phyloP scores from a whole-genome alignment of 108 stramenopile species.

The Conticribra weissflogii region DNA sequence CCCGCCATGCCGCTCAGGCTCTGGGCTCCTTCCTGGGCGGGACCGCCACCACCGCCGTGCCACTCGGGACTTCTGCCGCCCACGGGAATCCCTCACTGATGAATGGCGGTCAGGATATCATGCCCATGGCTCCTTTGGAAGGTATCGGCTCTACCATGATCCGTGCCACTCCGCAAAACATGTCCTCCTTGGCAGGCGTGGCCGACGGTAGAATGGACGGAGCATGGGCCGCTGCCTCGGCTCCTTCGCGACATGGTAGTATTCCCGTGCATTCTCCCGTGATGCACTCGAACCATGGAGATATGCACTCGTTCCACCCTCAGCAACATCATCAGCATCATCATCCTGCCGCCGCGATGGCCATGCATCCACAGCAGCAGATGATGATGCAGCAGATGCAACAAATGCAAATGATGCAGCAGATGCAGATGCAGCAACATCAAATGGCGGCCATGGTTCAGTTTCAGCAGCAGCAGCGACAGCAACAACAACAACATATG shows the following conservation, averaged over 20 bases:
- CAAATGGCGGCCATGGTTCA: slow-evolving; percentile 50
- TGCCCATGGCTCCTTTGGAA: slow-evolving; percentile 57
- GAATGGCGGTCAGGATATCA: slow-evolving; percentile 18
- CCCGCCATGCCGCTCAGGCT: slow-evolving; percentile 27
- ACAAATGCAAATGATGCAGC: slow-evolving; percentile 58
- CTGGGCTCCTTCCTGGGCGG: slow-evolving; percentile 54
- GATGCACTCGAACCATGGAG: no score
- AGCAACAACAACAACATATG: slow-evolving; percentile 16
- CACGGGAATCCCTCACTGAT: background rate
- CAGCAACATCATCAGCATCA: slow-evolving; percentile 4
- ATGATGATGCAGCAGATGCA: slow-evolving; percentile 47
- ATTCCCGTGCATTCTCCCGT: slow-evolving; percentile 13
- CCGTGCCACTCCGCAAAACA: slow-evolving; percentile 22
- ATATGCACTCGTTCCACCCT: no score
- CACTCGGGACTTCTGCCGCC: background rate
- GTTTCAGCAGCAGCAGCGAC: slow-evolving; percentile 18
- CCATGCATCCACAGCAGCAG: slow-evolving; percentile 53
- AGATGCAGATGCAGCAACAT: slow-evolving; percentile 65
- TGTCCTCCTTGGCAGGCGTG: slow-evolving; percentile 14
- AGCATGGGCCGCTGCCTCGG: slow-evolving; percentile 17
- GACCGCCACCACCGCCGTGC: slow-evolving; percentile 48
- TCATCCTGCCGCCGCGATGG: background rate
- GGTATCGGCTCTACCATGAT: no score
- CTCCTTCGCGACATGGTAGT: background rate
- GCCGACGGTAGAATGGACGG: slow-evolving; percentile 8